Evolutionary conservation across 148 eudicot genomes (phyloP), one percentile per base, ranked within the genome.

Genomic region (Agrostemma githago): DNA sequence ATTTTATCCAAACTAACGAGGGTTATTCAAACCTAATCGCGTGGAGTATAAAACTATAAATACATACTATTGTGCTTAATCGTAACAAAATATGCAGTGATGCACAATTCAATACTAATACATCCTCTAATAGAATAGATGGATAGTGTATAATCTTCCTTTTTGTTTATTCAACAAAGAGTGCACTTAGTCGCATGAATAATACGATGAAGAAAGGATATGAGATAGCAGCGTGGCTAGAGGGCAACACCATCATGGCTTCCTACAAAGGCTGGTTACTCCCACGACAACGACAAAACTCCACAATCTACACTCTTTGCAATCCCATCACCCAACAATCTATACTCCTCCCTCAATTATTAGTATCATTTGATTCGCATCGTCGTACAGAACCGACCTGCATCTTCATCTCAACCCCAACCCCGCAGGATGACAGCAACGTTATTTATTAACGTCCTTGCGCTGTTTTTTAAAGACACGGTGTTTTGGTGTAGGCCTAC

Each of bases 221-320:
- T 26, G 34, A 26, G 34, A 1, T 26, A 26, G 34, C 34, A 26
- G 34, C 34, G 1, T 26, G 34, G 8, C 41, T 75, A 20, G 48
- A 17, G 5, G 62, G 71, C 46, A 74, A 74, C 20, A 1, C 3
- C 3, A 74, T 74, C 38, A 1, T 8, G 12, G 7, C 4, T 17
- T 74, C 63, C 2, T 34, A 16, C 1, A 9, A 62, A 17, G 77
- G 51, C 2, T 65, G 77, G 71, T 17, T 74, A 54, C 0, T 74
- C 20, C 42, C 63, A 9, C n/a, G 4, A 5, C 67, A 76, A 14
- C 34, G 7, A 5, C 3, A 21, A 3, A 3, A 68, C 4, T 2
- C 7, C 4, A 66, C 12, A 5, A 38, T 39, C 15, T 58, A 68
- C 2, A 58, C 78, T 26, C 20, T 76, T 4, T 76, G 57, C 42